Conservation (phyloP, 2,329 filamentous ascomycete species). For the Hymenotorrendiella dingleyae region DNA sequence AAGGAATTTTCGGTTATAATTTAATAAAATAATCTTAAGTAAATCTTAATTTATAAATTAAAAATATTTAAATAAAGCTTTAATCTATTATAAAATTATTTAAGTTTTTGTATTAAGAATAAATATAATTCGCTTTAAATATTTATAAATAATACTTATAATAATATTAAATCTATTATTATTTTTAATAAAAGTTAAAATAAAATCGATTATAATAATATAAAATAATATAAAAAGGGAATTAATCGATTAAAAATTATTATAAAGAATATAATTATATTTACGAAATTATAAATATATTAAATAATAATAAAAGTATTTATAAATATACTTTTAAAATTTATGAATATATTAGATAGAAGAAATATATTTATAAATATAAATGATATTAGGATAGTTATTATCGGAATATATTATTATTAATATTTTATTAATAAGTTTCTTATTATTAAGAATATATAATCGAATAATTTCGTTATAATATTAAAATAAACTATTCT, state of each 20-base stretch:
- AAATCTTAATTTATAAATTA: background rate
- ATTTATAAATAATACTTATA: background rate
- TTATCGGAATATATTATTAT: background rate
- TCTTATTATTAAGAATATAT: background rate
- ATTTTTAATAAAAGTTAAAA: too few species aligned
- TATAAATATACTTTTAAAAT: too few species aligned
- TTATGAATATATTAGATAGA: too few species aligned
- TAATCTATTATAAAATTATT: background rate
- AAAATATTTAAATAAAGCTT: background rate
- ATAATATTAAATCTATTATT: too few species aligned
- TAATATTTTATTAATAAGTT: background rate
- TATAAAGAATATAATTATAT: too few species aligned
- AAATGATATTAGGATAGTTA: too few species aligned
- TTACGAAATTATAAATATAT: too few species aligned
- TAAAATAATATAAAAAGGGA: too few species aligned
- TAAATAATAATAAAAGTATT: too few species aligned
- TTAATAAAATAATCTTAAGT: background rate
- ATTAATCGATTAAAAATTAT: too few species aligned
- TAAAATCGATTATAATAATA: too few species aligned
- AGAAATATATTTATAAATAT: too few species aligned
- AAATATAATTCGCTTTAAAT: background rate
- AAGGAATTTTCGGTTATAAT: background rate
- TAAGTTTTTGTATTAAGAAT: background rate
- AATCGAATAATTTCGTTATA: background rate
- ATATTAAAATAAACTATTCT: background rate